A percentile compares a stretch with the other conserved stretches of the same genome.
These are phyloP conservation scores for Penicillium egyptiacum DNA, from an alignment of 495 filamentous ascomycete species.

Conservation along the genomic window DNA sequence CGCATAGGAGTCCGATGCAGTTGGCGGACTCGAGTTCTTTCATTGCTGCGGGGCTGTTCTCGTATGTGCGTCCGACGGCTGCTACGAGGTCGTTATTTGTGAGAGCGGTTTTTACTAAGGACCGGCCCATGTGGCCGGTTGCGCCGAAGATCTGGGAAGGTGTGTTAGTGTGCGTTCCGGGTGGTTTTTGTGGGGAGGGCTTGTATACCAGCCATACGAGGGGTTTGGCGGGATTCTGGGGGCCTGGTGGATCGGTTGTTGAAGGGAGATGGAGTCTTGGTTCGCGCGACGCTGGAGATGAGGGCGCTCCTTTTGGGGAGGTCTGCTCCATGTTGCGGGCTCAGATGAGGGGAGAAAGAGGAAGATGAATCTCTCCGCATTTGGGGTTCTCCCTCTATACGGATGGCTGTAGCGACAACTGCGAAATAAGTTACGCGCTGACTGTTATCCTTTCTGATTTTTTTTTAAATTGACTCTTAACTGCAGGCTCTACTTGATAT, in stretches of 20 bases:
- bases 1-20: conserved; percentile 80
- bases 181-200: conserved; percentile 22
- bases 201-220: conserved; percentile 76
- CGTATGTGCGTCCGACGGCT: conserved; percentile 81
- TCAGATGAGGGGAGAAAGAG: conserved; percentile 5
- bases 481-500: background rate
- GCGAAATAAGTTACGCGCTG: background rate
- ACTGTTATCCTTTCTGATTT: background rate
- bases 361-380: conserved; percentile 11
- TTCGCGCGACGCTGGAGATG: conserved; percentile 37
- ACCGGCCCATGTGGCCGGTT: conserved; percentile 93
- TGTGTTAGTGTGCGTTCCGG: conserved; percentile 6
- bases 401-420: background rate
- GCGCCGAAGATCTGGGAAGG: conserved; percentile 76
- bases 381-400: background rate
- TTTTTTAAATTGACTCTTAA: background rate
- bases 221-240: conserved; percentile 67
- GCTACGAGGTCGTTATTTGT: conserved; percentile 81
- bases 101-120: conserved; percentile 78
- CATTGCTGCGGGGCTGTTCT: conserved; percentile 74
- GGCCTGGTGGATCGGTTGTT: conserved; percentile 77
- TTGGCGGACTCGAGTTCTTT: conserved; percentile 54
- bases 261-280: conserved; percentile 62
- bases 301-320: conserved; percentile 29
- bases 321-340: conserved; percentile 34